Evolutionary conservation across 2,329 filamentous ascomycete species (phyloP).

Genomic region (Akanthomyces muscarius): DNA sequence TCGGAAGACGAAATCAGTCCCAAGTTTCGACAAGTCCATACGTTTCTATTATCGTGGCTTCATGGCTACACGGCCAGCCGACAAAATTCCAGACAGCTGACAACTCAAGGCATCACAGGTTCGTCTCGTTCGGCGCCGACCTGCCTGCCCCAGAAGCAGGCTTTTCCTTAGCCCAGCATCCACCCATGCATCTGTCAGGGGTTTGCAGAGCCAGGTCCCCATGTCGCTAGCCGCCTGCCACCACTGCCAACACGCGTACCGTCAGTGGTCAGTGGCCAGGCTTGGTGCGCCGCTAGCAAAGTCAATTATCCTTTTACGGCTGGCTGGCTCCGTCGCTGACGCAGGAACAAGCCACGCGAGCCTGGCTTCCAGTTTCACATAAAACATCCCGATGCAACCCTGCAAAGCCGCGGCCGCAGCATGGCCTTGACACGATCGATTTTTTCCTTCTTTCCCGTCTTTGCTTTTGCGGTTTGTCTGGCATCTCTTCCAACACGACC

Average conservation of each 20-base stretch:
- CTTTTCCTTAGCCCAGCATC: neutral
- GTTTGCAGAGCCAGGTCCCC: neutral
- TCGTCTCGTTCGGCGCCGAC: neutral
- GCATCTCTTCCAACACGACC: neutral
- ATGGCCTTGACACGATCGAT: conserved; percentile 8
- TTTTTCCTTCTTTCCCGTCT: conserved; percentile 1
- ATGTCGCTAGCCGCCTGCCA: conserved; percentile 7
- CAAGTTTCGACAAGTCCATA: neutral
- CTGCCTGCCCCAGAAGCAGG: neutral
- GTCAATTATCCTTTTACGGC: conserved; percentile 8
- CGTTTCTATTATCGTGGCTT: too few species aligned
- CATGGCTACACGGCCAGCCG: neutral
- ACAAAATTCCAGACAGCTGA: neutral
- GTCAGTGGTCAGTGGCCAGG: neutral
- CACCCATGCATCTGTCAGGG: conserved; percentile 7
- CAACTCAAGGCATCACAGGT: neutral
- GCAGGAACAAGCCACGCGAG: conserved; percentile 13
- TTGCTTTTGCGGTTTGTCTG: neutral
- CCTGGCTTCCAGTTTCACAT: conserved; percentile 13
- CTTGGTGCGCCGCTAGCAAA: neutral
- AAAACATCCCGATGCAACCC: conserved; percentile 13
- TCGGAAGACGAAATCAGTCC: too few species aligned
- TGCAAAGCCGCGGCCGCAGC: neutral
- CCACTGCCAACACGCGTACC: neutral
- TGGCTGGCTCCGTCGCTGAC: conserved; percentile 6